Evolutionary conservation across 176 grass and related monocot genomes (phyloP), one percentile per base, ranked within the genome.

Genomic region (Aegilops tauschii): DNA sequence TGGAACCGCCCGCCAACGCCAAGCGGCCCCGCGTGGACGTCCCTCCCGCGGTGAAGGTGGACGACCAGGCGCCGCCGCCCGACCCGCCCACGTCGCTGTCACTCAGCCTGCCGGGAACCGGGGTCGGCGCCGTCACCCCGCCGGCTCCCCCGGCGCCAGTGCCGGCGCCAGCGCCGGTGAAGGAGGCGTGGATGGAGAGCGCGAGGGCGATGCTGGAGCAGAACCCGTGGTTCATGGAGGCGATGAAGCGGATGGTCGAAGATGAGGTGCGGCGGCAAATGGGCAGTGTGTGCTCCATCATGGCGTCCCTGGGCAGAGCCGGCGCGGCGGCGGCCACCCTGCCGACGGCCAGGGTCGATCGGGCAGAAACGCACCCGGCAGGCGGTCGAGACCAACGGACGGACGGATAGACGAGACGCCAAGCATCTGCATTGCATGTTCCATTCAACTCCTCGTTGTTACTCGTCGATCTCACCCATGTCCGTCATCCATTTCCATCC

Each of bases 251-350:
- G 89, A 92, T 98, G 89, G 84, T 95, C 67, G 78, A 78, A 8
- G 93, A 98, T 42, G 95, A 98, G 91, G 95, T 98, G 82, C 82
- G 82, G 28, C 88, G 85, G 13, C 88, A 93, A 42, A 78, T 95
- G 69, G 62, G 79, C 62, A 29, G 73, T 56, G 65, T 78, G 64
- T 86, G 50, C 89, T 77, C 73, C 45, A 81, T 58, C 61, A 12
- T 49, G 20, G 18, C 65, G 8, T n/a, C 82, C 8, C 61, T 70
- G 27, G n/a, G 3, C 36, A 40, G 27, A 54, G 42, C 23, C 54
- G 32, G n/a, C 66, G 76, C 4, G 10, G 32, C 5, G 61, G 54
- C 45, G 56, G 16, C 62, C 17, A 12, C 21, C 23, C 54, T 32
- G 31, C 74, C 67, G 39, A 21, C 61, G 39, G 58, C 31, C 63